phyloP scores from a whole-genome alignment of 495 filamentous ascomycete genomes.

The Lichenothelia convexa region DNA sequence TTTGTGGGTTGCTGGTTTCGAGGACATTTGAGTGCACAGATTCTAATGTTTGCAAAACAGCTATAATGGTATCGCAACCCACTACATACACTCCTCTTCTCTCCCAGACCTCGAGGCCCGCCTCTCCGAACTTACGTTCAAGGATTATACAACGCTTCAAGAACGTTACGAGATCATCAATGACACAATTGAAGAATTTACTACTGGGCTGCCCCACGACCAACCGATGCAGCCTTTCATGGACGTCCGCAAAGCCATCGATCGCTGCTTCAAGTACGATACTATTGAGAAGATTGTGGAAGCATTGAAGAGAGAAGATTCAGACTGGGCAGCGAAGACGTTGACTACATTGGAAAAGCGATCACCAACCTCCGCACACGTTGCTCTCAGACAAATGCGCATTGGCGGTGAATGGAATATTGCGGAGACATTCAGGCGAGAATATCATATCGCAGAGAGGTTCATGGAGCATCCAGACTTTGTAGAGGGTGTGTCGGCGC shows the following conservation, averaged over 20 bases:
- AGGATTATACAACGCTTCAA: constrained; percentile 42
- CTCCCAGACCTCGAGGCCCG: constrained; percentile 64
- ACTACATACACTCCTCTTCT: constrained; percentile 81
- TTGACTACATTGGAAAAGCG: constrained; percentile 48
- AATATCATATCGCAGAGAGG: constrained; percentile 55
- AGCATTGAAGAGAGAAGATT: constrained; percentile 40
- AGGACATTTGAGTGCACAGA: not conserved
- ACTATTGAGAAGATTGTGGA: constrained; percentile 49
- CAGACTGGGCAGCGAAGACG: constrained; percentile 56
- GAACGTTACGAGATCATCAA: constrained; percentile 54
- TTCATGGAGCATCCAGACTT: constrained; percentile 89
- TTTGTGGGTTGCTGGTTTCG: constrained; percentile 29
- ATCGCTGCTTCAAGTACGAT: constrained; percentile 29
- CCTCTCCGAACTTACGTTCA: constrained; percentile 74
- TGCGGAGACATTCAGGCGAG: constrained; percentile 59
- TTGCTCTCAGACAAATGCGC: constrained; percentile 64
- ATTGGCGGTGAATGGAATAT: constrained; percentile 60
- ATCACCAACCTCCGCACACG: constrained; percentile 69
- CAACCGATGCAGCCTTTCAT: constrained; percentile 46
- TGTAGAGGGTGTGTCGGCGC: constrained; percentile 61
- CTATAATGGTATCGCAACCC: constrained; percentile 73
- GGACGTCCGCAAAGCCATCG: constrained; percentile 53
- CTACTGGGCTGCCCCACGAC: constrained; percentile 50
- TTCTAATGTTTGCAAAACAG: constrained; percentile 2
- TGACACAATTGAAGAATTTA: constrained; percentile 79